Conservation (phyloP, 2,329 filamentous ascomycete genomes). For the Conoideocrella luteorostrata region DNA sequence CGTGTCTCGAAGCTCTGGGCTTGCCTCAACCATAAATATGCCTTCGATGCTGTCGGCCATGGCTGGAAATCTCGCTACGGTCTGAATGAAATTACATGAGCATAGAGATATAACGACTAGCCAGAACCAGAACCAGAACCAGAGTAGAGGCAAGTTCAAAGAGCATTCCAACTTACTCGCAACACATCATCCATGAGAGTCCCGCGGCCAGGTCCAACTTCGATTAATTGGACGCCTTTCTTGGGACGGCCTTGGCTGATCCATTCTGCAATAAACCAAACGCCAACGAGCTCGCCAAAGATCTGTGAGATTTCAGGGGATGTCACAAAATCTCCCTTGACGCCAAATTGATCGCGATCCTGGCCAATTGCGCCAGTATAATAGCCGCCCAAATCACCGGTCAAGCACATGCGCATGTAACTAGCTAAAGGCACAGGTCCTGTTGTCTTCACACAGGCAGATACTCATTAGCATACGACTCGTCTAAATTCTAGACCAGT, state of each 20-base stretch:
- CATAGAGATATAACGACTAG: background rate
- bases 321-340: conserved; percentile 90
- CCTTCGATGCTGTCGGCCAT: conserved; percentile 72
- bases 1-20: conserved; percentile 64
- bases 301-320: conserved; percentile 96
- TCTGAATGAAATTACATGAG: too few relatives aligned
- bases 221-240: conserved; percentile 78
- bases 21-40: conserved; percentile 96
- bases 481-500: too few relatives aligned
- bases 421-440: conserved; percentile 87
- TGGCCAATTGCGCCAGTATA: conserved; percentile 70
- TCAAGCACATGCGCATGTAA: conserved; percentile 98
- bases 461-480: background rate
- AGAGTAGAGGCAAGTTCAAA: conserved; percentile 7
- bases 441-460: conserved; percentile 46
- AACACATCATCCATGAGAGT: conserved; percentile 97
- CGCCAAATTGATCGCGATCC: conserved; percentile 81
- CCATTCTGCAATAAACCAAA: conserved; percentile 97
- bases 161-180: conserved; percentile 49
- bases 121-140: background rate
- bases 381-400: conserved; percentile 83
- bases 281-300: conserved; percentile 87
- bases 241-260: conserved; percentile 75
- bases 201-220: conserved; percentile 88
- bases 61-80: conserved; percentile 73